Evolutionary conservation across 495 filamentous ascomycete species (phyloP).

Genomic region (Hyaloscypha variabilis): DNA sequence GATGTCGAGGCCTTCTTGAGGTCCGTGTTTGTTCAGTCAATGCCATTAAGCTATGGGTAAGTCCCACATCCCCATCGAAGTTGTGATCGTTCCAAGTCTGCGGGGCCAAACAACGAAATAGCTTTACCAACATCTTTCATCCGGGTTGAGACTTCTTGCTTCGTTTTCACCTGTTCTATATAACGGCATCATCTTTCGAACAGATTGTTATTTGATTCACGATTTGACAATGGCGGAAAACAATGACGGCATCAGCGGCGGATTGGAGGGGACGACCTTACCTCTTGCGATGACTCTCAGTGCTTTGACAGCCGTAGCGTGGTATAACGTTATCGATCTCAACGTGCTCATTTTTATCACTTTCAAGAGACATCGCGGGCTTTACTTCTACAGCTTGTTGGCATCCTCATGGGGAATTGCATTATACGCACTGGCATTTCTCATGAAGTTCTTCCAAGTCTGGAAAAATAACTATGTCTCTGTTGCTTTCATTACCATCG

Average conservation of each 20-base stretch:
- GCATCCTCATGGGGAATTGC: constrained; percentile 50
- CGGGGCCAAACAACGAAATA: neutral
- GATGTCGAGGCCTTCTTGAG: neutral
- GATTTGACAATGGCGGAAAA: neutral
- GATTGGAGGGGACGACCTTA: constrained; percentile 10
- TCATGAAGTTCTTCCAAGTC: constrained; percentile 61
- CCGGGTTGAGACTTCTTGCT: neutral
- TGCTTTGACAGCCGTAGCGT: constrained; percentile 39
- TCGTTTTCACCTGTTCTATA: neutral
- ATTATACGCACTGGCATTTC: constrained; percentile 62
- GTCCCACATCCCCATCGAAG: neutral
- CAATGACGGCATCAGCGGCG: constrained; percentile 15
- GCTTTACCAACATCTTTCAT: neutral
- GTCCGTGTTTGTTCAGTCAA: neutral
- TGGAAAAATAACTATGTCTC: constrained; percentile 41
- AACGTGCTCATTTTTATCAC: constrained; percentile 39
- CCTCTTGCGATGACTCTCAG: constrained; percentile 25
- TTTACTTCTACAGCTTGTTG: constrained; percentile 49
- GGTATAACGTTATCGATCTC: constrained; percentile 50
- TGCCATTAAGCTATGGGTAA: neutral
- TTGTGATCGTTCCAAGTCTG: neutral
- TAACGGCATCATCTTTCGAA: neutral
- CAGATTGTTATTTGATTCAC: neutral
- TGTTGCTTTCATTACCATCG: constrained; percentile 51
- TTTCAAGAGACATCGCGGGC: constrained; percentile 38